phyloP scores from a whole-genome alignment of 2,329 filamentous ascomycete genomes.

The Talaromyces sp. region DNA sequence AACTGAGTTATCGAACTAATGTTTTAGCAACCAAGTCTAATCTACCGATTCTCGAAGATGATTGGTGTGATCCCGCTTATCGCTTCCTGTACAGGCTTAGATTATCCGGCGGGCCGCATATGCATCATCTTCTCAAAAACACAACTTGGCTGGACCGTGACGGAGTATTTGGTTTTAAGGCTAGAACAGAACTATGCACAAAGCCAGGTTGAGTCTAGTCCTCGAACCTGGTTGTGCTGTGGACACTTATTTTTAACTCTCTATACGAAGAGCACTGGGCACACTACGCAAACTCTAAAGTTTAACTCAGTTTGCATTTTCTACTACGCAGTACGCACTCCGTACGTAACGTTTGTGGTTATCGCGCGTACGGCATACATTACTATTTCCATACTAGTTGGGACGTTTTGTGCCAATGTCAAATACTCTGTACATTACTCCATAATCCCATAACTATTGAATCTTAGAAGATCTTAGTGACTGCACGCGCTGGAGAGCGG shows the following conservation, averaged over 20 bases:
- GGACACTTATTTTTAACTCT: constrained; percentile 1
- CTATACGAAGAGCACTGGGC: constrained; percentile 6
- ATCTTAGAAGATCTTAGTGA: too few relatives aligned
- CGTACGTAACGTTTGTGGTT: neutral
- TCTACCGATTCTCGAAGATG: neutral
- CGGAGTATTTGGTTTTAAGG: neutral
- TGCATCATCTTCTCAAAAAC: neutral
- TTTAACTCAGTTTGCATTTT: neutral
- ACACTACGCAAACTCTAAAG: neutral
- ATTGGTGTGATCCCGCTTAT: constrained; percentile 6
- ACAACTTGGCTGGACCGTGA: too few relatives aligned
- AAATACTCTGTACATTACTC: neutral
- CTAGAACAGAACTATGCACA: neutral
- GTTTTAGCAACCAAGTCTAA: constrained; percentile 7
- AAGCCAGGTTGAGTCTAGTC: neutral
- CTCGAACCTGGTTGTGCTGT: neutral
- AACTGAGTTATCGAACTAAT: neutral
- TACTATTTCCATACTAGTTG: neutral
- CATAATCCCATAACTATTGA: too few relatives aligned
- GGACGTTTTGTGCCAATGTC: constrained; percentile 1
- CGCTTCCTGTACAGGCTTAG: constrained; percentile 2
- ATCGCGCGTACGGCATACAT: neutral
- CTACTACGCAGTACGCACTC: too few relatives aligned
- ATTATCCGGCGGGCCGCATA: constrained; percentile 9
- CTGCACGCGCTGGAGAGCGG: too few relatives aligned